Evolutionary conservation across 139 green algal genomes (phyloP).

Genomic region (Pleodorina starrii): DNA sequence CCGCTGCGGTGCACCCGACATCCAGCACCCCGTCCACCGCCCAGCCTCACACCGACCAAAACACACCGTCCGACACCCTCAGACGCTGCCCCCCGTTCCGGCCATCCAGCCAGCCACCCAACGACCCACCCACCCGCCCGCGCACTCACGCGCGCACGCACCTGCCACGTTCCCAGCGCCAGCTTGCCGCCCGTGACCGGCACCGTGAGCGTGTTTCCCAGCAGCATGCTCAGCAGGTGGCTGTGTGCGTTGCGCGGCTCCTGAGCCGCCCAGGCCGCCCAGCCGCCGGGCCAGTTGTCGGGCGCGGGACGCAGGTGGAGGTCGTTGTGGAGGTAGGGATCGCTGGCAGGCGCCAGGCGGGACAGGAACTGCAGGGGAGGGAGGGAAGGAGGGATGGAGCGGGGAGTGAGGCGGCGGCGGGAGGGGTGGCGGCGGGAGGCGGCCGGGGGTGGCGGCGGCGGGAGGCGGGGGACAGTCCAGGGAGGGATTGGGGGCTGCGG

Average conservation of each 20-base stretch:
- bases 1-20: no score
- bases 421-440: neutral
- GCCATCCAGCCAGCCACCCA: neutral
- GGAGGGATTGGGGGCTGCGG: no score
- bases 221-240: constrained; percentile 82
- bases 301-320: constrained; percentile 81
- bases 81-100: no score
- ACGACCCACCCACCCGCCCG: neutral
- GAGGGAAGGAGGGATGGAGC: neutral
- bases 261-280: constrained; percentile 69
- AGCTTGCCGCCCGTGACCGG: constrained; percentile 74
- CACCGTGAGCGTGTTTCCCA: constrained; percentile 76
- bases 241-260: constrained; percentile 87
- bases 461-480: no score
- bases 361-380: constrained; percentile 58
- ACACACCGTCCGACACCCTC: no score
- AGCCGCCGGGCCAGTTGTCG: constrained; percentile 65
- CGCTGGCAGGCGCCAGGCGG: constrained; percentile 70
- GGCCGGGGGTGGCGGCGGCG: no score
- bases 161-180: constrained; percentile 81
- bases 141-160: neutral
- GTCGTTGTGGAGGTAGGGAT: constrained; percentile 91
- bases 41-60: no score
- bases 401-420: no score
- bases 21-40: no score